These are phyloP conservation scores for Boletus tomentosulus DNA, from an alignment of 768 basidiomycete species.

Conservation along the genomic window DNA sequence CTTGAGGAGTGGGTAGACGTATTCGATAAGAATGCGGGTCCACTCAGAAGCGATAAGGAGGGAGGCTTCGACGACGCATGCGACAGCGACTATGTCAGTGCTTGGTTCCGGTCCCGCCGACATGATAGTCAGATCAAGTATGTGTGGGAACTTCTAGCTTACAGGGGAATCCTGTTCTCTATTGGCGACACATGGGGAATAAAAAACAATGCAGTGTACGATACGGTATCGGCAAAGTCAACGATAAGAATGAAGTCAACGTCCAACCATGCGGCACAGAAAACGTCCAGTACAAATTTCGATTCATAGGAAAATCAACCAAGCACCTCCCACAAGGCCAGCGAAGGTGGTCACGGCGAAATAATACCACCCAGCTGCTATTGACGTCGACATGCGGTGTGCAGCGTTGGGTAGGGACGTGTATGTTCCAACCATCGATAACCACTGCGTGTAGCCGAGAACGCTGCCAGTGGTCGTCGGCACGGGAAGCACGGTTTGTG, in stretches of 20 bases:
- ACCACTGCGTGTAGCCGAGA: slow-evolving; percentile 28
- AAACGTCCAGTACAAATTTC: slow-evolving; percentile 8
- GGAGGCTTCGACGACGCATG: slow-evolving; percentile 61
- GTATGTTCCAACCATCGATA: slow-evolving; percentile 29
- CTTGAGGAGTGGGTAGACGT: slow-evolving; percentile 48
- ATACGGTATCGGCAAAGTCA: slow-evolving; percentile 9
- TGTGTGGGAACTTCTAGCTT: slow-evolving; percentile 2
- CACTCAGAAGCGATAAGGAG: slow-evolving; percentile 51
- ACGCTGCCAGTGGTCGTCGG: slow-evolving; percentile 26
- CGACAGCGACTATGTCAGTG: slow-evolving; percentile 42
- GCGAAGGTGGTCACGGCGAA: slow-evolving; percentile 20
- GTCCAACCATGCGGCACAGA: slow-evolving; percentile 1
- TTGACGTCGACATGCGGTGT: slow-evolving; percentile 14
- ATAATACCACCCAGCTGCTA: slow-evolving; percentile 26
- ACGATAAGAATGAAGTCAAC: neutral
- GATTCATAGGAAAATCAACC: slow-evolving; percentile 27
- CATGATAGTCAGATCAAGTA: slow-evolving; percentile 10
- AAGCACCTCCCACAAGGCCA: slow-evolving; percentile 29
- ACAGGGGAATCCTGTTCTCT: neutral
- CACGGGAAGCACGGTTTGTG: slow-evolving; percentile 24
- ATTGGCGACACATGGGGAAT: neutral
- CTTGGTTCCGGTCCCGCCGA: slow-evolving; percentile 14
- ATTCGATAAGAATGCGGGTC: slow-evolving; percentile 42
- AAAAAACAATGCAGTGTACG: slow-evolving; percentile 14
- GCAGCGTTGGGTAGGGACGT: slow-evolving; percentile 26